These are phyloP conservation scores for Botryosphaeria agaves DNA, from an alignment of 2,329 filamentous ascomycete genomes.

Conservation along the genomic window DNA sequence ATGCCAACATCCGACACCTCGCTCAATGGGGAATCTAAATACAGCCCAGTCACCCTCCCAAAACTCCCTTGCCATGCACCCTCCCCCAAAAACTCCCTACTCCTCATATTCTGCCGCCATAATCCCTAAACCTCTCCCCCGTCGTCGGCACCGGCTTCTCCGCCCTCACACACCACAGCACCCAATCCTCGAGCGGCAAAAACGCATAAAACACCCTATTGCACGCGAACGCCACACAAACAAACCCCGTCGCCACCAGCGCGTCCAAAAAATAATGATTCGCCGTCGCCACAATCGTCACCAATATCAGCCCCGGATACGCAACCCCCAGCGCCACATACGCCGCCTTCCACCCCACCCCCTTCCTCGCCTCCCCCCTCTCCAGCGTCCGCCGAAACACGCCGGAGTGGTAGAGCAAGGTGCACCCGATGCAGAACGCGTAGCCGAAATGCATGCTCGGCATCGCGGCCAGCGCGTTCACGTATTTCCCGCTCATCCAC, in stretches of 20 bases:
- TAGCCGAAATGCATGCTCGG: slow-evolving; percentile 38
- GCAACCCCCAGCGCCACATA: slow-evolving; percentile 29
- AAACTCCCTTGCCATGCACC: too few relatives aligned
- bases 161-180: slow-evolving; percentile 29
- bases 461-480: slow-evolving; percentile 29
- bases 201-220: slow-evolving; percentile 34
- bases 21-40: too few relatives aligned
- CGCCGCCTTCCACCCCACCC: slow-evolving; percentile 21
- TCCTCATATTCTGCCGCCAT: neutral
- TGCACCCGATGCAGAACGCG: slow-evolving; percentile 34
- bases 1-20: too few relatives aligned
- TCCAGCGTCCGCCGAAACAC: slow-evolving; percentile 18
- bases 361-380: slow-evolving; percentile 24
- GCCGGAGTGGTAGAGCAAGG: slow-evolving; percentile 35
- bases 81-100: too few relatives aligned
- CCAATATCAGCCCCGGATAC: slow-evolving; percentile 32
- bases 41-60: too few relatives aligned
- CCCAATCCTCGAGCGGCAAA: slow-evolving; percentile 31
- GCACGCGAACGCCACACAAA: slow-evolving; percentile 27
- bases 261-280: slow-evolving; percentile 45
- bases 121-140: slow-evolving; percentile 23
- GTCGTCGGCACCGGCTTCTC: slow-evolving; percentile 39
- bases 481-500: slow-evolving; percentile 28
- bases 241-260: slow-evolving; percentile 30
- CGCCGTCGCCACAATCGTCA: slow-evolving; percentile 38